Evolutionary conservation across 257 asterid species (phyloP).

Genomic region (Thymus quinquecostatus): DNA sequence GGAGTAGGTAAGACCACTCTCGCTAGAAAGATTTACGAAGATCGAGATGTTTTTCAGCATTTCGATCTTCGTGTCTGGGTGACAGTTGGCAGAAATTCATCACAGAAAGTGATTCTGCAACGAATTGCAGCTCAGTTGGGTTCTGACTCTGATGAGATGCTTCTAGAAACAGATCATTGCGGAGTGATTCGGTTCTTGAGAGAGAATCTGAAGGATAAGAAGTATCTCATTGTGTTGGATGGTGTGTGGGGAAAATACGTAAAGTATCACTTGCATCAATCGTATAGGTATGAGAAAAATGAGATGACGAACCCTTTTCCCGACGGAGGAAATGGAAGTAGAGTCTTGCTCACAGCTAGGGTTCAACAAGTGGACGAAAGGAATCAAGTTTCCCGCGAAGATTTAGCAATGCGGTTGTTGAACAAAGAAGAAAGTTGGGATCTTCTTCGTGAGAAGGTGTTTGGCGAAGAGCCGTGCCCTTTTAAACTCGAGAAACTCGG

Average conservation of each 20-base stretch:
- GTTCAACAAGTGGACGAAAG: no score
- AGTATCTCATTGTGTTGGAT: slow-evolving; percentile 44
- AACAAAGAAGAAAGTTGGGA: no score
- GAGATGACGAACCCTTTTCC: slow-evolving; percentile 23
- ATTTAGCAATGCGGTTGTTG: no score
- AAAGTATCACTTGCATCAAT: slow-evolving; percentile 2
- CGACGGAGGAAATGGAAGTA: slow-evolving; percentile 18
- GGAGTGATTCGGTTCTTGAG: neutral
- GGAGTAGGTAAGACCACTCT: slow-evolving; percentile 28
- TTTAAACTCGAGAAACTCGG: neutral
- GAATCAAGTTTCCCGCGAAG: no score
- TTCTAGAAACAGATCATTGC: neutral
- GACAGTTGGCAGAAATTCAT: neutral
- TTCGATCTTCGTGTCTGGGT: slow-evolving; percentile 11
- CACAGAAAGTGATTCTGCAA: neutral
- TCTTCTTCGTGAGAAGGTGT: no score
- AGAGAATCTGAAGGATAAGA: slow-evolving; percentile 19
- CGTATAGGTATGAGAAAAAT: neutral
- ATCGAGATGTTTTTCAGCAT: neutral
- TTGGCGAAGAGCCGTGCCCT: no score
- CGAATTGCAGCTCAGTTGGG: neutral
- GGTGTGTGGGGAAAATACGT: slow-evolving; percentile 38
- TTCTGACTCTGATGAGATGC: neutral
- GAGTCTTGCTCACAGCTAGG: neutral
- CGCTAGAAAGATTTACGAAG: neutral